Percentiles rank a stretch among this genome's conserved stretches.
These are phyloP conservation scores for Candida krabiensis DNA, from an alignment of 805 yeast species.

Conservation along the genomic window DNA sequence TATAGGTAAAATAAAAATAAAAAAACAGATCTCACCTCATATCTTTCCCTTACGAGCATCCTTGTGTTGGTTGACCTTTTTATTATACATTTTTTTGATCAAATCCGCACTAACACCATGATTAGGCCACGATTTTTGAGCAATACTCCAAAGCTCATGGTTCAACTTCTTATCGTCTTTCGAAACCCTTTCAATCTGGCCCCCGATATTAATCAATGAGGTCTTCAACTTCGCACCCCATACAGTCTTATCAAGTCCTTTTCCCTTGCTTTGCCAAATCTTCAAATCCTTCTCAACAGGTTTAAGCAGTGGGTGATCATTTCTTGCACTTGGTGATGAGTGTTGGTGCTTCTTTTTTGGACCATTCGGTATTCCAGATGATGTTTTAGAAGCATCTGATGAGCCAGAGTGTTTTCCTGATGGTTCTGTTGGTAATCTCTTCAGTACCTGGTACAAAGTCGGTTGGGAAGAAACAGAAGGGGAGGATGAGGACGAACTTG, in stretches of 20 bases:
- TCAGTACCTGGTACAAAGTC: conserved; percentile 22
- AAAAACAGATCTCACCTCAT: too few species aligned
- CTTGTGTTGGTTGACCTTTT: conserved; percentile 23
- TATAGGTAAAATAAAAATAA: too few species aligned
- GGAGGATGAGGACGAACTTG: conserved; percentile 10
- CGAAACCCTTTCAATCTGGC: conserved; percentile 30
- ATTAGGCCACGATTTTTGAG: conserved; percentile 35
- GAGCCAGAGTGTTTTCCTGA: conserved; percentile 3
- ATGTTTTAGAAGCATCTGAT: conserved; percentile 3
- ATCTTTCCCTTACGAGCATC: neutral
- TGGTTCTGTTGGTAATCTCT: conserved; percentile 16
- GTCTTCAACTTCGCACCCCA: conserved; percentile 32
- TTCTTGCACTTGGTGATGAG: conserved; percentile 15
- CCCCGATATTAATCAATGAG: conserved; percentile 31
- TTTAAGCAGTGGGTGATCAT: conserved; percentile 23
- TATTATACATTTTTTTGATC: conserved; percentile 33
- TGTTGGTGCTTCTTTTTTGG: conserved; percentile 8
- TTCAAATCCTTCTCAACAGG: conserved; percentile 30
- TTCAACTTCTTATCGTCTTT: conserved; percentile 20
- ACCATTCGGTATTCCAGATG: neutral
- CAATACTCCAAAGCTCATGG: conserved; percentile 31
- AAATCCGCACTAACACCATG: conserved; percentile 30
- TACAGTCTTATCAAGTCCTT: conserved; percentile 31
- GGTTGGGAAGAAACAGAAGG: conserved; percentile 17
- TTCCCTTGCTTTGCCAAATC: conserved; percentile 33